Conservation (phyloP, 495 filamentous ascomycete genomes). For the Aspergillus hancockii region DNA sequence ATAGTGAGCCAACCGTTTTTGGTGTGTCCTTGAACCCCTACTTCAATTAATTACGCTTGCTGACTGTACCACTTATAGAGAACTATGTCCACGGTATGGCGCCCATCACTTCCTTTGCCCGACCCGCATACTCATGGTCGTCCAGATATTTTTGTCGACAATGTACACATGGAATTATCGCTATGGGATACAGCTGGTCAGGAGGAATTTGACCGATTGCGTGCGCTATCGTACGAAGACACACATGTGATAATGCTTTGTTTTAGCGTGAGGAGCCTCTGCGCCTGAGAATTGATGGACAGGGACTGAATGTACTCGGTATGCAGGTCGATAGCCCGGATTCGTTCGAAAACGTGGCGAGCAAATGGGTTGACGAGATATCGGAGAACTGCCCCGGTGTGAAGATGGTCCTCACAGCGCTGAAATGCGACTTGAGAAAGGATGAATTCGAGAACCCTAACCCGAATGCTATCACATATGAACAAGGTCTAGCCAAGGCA, state of each 20-base stretch:
- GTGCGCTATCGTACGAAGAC: constrained; percentile 94
- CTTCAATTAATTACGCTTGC: constrained; percentile 19
- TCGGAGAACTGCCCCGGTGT: constrained; percentile 95
- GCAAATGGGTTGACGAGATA: constrained; percentile 97
- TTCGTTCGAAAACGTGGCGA: constrained; percentile 96
- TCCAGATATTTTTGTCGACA: constrained; percentile 95
- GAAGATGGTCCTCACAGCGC: constrained; percentile 89
- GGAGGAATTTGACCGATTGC: constrained; percentile 97
- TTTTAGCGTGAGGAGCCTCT: constrained; percentile 66
- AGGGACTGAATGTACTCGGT: constrained; percentile 16
- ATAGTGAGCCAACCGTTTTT: constrained; percentile 92
- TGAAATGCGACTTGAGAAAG: constrained; percentile 95
- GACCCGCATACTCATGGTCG: constrained; percentile 16
- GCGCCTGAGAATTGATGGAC: not conserved
- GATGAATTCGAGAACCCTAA: constrained; percentile 59
- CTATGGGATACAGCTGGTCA: constrained; percentile 98
- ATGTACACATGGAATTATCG: constrained; percentile 92
- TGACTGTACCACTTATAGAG: constrained; percentile 54
- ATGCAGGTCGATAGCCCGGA: constrained; percentile 82
- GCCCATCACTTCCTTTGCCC: not conserved
- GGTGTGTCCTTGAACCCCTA: constrained; percentile 43
- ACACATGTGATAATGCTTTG: constrained; percentile 98
- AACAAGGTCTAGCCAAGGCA: constrained; percentile 89
- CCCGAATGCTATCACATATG: constrained; percentile 77
- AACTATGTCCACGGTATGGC: constrained; percentile 96